phyloP scores from a whole-genome alignment of 129 eudicot species.

The Solidago caesia region DNA sequence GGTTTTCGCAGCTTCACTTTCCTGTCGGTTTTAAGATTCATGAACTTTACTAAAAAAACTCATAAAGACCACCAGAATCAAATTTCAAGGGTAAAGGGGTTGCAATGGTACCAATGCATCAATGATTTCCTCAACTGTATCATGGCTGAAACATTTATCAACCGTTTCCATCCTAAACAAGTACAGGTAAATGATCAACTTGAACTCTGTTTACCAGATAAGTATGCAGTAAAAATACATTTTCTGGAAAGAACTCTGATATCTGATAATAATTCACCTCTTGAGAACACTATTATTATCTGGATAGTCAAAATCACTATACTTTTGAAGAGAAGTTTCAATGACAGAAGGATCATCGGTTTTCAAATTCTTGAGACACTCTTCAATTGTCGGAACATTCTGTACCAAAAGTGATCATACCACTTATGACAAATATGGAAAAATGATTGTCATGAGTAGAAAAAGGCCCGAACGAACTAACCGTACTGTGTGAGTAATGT shows the following conservation, averaged over 20 bases:
- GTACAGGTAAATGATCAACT: neutral
- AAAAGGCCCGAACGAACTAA: conserved; percentile 22
- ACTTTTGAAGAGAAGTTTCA: conserved; percentile 48
- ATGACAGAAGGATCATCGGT: conserved; percentile 74
- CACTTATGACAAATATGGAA: neutral
- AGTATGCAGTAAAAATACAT: neutral
- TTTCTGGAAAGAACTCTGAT: too few species aligned
- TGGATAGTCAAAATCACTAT: conserved; percentile 42
- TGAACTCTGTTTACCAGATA: neutral
- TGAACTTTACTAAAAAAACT: neutral
- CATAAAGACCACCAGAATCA: neutral
- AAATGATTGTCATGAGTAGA: neutral
- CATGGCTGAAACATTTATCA: conserved; percentile 66
- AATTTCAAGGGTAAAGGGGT: neutral
- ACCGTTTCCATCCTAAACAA: conserved; percentile 57
- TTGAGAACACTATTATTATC: conserved; percentile 39
- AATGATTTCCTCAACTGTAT: conserved; percentile 80
- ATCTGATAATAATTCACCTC: too few species aligned
- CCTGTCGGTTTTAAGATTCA: conserved; percentile 30
- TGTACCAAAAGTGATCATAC: conserved; percentile 24
- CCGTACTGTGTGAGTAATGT: conserved; percentile 58
- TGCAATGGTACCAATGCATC: conserved; percentile 52
- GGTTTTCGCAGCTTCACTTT: conserved; percentile 64
- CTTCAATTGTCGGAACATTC: conserved; percentile 67
- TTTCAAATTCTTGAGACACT: conserved; percentile 43